phyloP scores from a whole-genome alignment of 1,284 basidiomycete genomes.

The Moesziomyces globuligerus region DNA sequence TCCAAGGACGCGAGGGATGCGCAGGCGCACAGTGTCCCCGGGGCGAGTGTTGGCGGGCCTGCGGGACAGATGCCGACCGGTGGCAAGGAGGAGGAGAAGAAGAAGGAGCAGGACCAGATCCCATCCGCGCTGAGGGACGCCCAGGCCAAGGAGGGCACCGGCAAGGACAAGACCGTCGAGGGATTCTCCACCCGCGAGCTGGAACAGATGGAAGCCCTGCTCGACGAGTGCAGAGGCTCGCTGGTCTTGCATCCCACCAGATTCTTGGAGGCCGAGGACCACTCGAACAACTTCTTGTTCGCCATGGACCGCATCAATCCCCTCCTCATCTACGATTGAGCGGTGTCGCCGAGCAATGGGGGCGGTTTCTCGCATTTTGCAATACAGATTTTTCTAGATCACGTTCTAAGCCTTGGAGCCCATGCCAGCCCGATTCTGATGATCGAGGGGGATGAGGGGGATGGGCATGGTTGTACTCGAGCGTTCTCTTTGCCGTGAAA shows the following conservation, averaged over 20 bases:
- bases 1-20: constrained; percentile 24
- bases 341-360: neutral
- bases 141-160: constrained; percentile 4
- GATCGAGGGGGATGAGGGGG: too few species aligned
- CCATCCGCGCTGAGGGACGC: constrained; percentile 24
- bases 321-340: constrained; percentile 47
- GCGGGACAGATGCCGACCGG: constrained; percentile 9
- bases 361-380: neutral
- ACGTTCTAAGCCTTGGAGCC: too few species aligned
- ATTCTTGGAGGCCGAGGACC: constrained; percentile 64
- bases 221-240: constrained; percentile 55
- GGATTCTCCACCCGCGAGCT: constrained; percentile 55
- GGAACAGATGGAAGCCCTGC: constrained; percentile 59
- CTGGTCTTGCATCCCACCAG: constrained; percentile 60
- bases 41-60: constrained; percentile 44
- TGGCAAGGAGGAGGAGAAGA: constrained; percentile 5
- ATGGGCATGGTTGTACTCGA: too few species aligned
- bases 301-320: constrained; percentile 63
- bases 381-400: too few species aligned
- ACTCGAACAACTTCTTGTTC: constrained; percentile 59
- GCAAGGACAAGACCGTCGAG: constrained; percentile 29
- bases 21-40: constrained; percentile 44
- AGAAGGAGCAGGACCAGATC: constrained; percentile 7
- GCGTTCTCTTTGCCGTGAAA: too few species aligned
- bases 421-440: too few species aligned